Evolutionary conservation across 768 basidiomycete species (phyloP), one percentile per base, ranked within the genome.

Genomic region (Paxillus ammoniavirescens): DNA sequence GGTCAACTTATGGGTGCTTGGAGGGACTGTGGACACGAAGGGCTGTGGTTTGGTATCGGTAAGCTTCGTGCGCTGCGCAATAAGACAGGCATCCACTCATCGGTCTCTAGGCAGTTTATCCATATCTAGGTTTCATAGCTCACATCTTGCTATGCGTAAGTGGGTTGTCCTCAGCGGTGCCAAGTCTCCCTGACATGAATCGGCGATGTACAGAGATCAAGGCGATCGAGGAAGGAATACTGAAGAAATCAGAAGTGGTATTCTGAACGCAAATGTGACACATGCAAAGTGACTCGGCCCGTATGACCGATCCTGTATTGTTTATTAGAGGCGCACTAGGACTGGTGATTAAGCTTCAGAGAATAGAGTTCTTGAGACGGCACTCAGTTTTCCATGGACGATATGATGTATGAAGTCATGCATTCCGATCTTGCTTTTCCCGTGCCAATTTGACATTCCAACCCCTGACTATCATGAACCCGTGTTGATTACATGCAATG

Each of bases 1-100:
- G 82, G 83, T 0, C 82, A 86, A 62, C 57, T 82, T 23, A 66
- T 73, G 8, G 76, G 77, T 0, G 68, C 47, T 33, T 59, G 55
- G 50, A 49, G 50, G 30, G 50, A 57, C 13, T 63, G 47, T 45
- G 54, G 59, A 15, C 52, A 65, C 42, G 55, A 74, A 14, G 77
- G 78, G n/a, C 49, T 55, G 15, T 61, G 55, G 46, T 53, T 58
- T 43, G 31, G 41, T 31, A 55, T 60, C 15, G 55, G 55, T 52
- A 31, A 43, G 46, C 47, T 17, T 3, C 21, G 45, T 42, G 33
- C 17, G 18, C 33, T 13, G 37, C 38, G 26, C 41, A 28, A 47
- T 23, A 47, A 4, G 23, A 35, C 15, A n/a, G 4, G 15, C 28
- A 28, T 13, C 18, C 4, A 35, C n/a, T 47, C 2, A 53, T 38